Percentiles rank a stretch among this genome's conserved stretches.
phyloP scores from a whole-genome alignment of 805 yeast genomes.

The Saccharomyces cerevisiae region DNA sequence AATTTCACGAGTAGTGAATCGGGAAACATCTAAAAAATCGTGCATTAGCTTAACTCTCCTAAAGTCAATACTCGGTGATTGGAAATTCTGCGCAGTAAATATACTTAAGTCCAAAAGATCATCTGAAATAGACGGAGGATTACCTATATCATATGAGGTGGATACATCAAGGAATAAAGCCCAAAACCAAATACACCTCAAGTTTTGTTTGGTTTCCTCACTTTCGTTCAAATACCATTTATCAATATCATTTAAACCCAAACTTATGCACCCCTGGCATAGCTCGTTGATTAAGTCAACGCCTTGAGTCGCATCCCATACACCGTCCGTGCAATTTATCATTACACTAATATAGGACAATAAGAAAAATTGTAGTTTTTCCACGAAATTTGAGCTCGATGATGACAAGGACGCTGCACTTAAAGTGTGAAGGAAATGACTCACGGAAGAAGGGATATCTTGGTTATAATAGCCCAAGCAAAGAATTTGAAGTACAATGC shows the following conservation, averaged over 20 bases:
- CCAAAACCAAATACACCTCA: conserved; percentile 20
- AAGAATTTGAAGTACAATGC: conserved; percentile 18
- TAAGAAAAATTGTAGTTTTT: conserved; percentile 25
- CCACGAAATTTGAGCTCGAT: conserved; percentile 18
- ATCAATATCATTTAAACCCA: conserved; percentile 20
- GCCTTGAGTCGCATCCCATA: conserved; percentile 20
- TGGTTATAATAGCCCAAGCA: conserved; percentile 11
- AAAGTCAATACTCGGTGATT: neutral
- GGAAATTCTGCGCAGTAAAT: neutral
- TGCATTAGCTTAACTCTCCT: conserved; percentile 7
- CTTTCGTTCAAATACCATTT: conserved; percentile 12
- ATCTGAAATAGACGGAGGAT: conserved; percentile 17
- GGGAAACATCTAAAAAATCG: conserved; percentile 9
- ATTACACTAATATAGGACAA: conserved; percentile 15
- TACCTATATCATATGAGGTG: conserved; percentile 25
- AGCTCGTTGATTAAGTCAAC: conserved; percentile 15
- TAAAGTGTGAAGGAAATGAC: neutral
- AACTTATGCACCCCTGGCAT: conserved; percentile 13
- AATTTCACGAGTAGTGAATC: conserved; percentile 11
- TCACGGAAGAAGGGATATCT: conserved; percentile 12
- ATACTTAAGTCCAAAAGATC: conserved; percentile 7
- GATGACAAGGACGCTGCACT: neutral
- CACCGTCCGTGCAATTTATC: conserved; percentile 9
- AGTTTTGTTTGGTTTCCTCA: neutral
- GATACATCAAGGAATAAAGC: conserved; percentile 21